These are phyloP conservation scores for Cutaneotrichosporon sp. DNA, from an alignment of 1,284 basidiomycete species.

Conservation along the genomic window DNA sequence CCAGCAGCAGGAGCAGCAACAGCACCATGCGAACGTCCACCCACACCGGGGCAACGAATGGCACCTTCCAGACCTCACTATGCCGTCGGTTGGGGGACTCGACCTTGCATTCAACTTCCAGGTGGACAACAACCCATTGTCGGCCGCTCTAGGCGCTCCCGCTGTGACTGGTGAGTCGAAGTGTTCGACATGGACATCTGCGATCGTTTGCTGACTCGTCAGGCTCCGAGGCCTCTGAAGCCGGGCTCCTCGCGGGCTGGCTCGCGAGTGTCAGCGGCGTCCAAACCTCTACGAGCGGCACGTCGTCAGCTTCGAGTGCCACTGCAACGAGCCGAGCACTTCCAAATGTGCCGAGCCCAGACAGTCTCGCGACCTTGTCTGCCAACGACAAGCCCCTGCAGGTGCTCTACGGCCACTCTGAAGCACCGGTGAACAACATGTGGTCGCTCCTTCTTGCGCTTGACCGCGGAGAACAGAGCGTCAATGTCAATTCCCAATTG, in stretches of 20 bases:
- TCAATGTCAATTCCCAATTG: slow-evolving; percentile 12
- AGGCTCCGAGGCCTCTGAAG: background rate
- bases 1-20: no score
- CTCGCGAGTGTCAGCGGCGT: background rate
- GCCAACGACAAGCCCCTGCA: background rate
- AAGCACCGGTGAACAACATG: slow-evolving; percentile 5
- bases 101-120: background rate
- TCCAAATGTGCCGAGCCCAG: background rate
- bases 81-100: background rate
- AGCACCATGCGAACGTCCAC: background rate
- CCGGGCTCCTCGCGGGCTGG: slow-evolving; percentile 1
- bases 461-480: slow-evolving; percentile 12
- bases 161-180: background rate
- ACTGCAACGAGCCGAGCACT: background rate
- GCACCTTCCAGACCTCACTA: background rate
- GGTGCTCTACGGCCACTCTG: slow-evolving; percentile 4
- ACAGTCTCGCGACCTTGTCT: background rate
- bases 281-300: background rate
- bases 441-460: slow-evolving; percentile 14
- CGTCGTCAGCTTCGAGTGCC: background rate
- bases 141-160: background rate
- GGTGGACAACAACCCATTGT: background rate
- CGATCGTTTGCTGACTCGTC: background rate
- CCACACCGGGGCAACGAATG: background rate
- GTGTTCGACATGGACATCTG: background rate